Percentiles rank a stretch among this genome's conserved stretches.
Evolutionary conservation across 495 filamentous ascomycete genomes (phyloP).

Genomic region (Hypoxylon rickii): DNA sequence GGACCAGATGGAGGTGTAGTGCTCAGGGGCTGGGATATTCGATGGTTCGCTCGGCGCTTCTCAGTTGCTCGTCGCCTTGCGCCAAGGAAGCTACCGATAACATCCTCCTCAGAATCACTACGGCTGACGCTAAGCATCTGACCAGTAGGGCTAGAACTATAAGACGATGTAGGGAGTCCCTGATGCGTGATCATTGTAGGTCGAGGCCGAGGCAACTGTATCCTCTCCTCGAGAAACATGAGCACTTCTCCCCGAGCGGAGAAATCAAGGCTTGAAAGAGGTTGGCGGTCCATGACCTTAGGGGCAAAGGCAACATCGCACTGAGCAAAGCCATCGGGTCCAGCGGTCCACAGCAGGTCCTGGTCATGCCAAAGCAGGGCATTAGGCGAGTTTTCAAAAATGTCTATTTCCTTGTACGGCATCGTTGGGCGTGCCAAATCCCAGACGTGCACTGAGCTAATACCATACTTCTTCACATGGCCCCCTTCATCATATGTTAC

Average conservation of each 20-base stretch:
- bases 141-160: conserved; percentile 48
- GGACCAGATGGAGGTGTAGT: conserved; percentile 63
- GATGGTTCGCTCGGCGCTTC: conserved; percentile 44
- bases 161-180: conserved; percentile 40
- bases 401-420: conserved; percentile 82
- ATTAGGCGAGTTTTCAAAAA: conserved; percentile 70
- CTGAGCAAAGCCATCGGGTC: conserved; percentile 84
- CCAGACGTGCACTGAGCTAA: conserved; percentile 83
- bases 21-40: conserved; percentile 48
- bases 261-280: conserved; percentile 65
- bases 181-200: conserved; percentile 38
- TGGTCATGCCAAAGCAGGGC: conserved; percentile 90
- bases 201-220: conserved; percentile 44
- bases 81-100: conserved; percentile 63
- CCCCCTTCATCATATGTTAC: conserved; percentile 57
- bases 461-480: conserved; percentile 56
- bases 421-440: conserved; percentile 86
- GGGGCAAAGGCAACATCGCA: conserved; percentile 83
- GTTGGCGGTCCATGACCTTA: conserved; percentile 74
- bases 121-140: conserved; percentile 59
- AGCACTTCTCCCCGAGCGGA: conserved; percentile 63
- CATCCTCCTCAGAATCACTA: conserved; percentile 70
- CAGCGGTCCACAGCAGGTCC: conserved; percentile 89
- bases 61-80: conserved; percentile 48
- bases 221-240: conserved; percentile 59